Base-by-base conservation (phyloP, 2,329 filamentous ascomycete genomes). In the Fusarium praegraminearum region DNA sequence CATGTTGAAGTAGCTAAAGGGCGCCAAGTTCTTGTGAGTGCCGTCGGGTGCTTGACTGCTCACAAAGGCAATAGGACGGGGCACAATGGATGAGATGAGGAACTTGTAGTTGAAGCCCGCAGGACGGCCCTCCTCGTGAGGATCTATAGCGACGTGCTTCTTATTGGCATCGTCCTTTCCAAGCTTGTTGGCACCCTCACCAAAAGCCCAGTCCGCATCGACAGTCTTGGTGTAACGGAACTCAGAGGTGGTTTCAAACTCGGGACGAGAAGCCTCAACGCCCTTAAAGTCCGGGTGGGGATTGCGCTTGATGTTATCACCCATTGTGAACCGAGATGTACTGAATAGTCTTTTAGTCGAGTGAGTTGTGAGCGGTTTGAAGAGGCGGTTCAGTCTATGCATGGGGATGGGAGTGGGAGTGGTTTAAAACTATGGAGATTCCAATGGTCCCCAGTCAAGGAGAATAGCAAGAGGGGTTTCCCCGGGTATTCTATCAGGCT, bases 91-190 rank as follows among this genome's bases (percentile, higher is more conserved):
- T 20, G 89, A 92, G 79, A 98, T 97, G 65, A 98, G 84, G 16
- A 98, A 87, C 81, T 97, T 97, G 87, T 98, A 98, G 85, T 98
- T 98, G 81, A 87, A 89, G 2, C 83, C 81, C 0, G 88, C 81
- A 0, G 89, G 85, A 1, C 94, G 87, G 33, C 90, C 92, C 30
- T 89, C 82, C 58, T 86, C 90, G 78, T 94, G 89, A 0, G 94
- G 94, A 79, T 97, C 91, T 73, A 98, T 97, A 76, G 90, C 83
- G 69, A 95, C 80, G 81, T 97, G 93, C 62, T 88, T 87, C 57
- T 70, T 62, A 56, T 46, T 62, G 7, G 16, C 32, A 24, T 32
- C 62, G 20, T 71, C 62, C 40, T 70, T 59, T 59, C 75, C 64
- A 30, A 80, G 78, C 26, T 82, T 78, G 81, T 93, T 94, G 64